phyloP scores from a whole-genome alignment of 192 early-diverging fungal species.

The Backusella liffmaniae region DNA sequence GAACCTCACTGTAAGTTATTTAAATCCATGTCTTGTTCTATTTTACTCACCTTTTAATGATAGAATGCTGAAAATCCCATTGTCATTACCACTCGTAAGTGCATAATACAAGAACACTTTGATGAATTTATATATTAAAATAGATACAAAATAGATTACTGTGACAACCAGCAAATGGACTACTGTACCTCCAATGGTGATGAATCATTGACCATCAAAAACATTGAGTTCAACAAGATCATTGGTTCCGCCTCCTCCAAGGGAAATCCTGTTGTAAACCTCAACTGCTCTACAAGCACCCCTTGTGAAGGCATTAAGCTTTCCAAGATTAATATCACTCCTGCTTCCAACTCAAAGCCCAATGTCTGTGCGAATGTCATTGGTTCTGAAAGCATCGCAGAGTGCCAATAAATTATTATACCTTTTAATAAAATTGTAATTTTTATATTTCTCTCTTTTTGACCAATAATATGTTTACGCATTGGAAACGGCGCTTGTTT shows the following conservation, averaged over 20 bases:
- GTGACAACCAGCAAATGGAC: not conserved
- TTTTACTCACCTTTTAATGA: not conserved
- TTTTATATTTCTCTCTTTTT: not conserved
- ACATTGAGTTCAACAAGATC: not conserved
- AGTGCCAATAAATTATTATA: not conserved
- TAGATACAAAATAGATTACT: not conserved
- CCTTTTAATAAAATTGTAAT: not conserved
- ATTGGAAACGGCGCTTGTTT: not conserved
- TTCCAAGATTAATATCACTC: constrained; percentile 4
- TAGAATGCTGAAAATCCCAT: constrained; percentile 2
- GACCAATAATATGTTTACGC: not conserved
- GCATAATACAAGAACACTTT: no score
- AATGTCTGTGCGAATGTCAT: not conserved
- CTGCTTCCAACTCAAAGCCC: not conserved
- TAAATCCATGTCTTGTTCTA: not conserved
- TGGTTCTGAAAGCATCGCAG: not conserved
- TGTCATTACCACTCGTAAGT: constrained; percentile 13
- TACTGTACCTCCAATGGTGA: not conserved
- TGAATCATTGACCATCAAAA: not conserved
- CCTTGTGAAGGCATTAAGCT: not conserved
- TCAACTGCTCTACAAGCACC: constrained; percentile 3
- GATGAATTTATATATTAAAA: not conserved
- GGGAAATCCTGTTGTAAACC: not conserved
- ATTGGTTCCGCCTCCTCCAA: not conserved
- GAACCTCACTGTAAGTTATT: not conserved